Evolutionary conservation across 345 rosid genomes (phyloP), one percentile per base, ranked within the genome.

Genomic region (Cardamine resedifolia): DNA sequence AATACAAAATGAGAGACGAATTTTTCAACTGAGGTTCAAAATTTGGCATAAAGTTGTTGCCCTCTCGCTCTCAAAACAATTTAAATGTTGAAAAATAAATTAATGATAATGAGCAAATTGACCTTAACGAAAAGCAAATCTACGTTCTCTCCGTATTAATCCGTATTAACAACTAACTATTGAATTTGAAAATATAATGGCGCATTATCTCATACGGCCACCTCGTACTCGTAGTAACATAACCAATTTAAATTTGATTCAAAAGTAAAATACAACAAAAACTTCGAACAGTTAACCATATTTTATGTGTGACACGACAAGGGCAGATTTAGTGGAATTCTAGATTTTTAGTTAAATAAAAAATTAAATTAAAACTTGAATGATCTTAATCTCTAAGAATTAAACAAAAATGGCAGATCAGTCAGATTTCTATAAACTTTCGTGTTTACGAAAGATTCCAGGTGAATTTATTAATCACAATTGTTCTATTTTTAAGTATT

Each of bases 201-300:
- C 36, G 23, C 64, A 33, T 26, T 26, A 53, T 62, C 74, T 44
- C 70, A 69, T 47, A 69, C 70, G 59, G 52, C 60, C 58, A 76
- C 75, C 75, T 61, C 70, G 65, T 62, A 76, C 75, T 61, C 70
- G 65, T 62, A 76, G 20, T 75, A 62, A n/a, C 48, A n/a, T 43
- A 43, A 44, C 48, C 20, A 44, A 44, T 55, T 59, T 55, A 47
- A 12, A 8, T 24, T 52, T 60, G n/a, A 30, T 68, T 62, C 43
- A 31, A 52, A 30, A 27, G 4, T 31, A 51, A 43, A 31, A 52
- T 47, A 68, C 62, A 28, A 66, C 28, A 39, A 14, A 34, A 33
- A 27, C 2, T 72, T 63, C 1, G 24, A 73, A 45, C 44, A 26
- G 53, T 50, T 51, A 68, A 61, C 3, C 12, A 33, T 41, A 44